Evolutionary conservation across 1,139 yeast genomes (phyloP).

Genomic region (Pichia sp.): DNA sequence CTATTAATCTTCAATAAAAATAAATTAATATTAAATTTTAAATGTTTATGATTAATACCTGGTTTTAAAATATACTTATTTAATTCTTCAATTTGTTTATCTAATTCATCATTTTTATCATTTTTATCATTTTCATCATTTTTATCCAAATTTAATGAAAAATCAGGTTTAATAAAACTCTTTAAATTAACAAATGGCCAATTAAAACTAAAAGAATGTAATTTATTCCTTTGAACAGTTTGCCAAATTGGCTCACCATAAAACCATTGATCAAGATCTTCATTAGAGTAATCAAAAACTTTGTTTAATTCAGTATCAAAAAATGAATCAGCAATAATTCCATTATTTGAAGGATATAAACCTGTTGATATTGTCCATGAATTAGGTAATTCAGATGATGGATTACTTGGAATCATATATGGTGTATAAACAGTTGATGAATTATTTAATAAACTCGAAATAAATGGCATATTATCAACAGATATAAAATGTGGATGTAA

Average conservation of each 20-base stretch:
- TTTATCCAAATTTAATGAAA: slow-evolving; percentile 21
- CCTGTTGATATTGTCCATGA: slow-evolving; percentile 93
- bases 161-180: slow-evolving; percentile 34
- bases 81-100: slow-evolving; percentile 50
- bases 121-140: slow-evolving; percentile 41
- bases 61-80: slow-evolving; percentile 63
- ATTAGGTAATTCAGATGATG: slow-evolving; percentile 85
- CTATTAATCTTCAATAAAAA: slow-evolving; percentile 78
- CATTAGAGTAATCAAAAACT: slow-evolving; percentile 48
- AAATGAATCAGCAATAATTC: slow-evolving; percentile 80
- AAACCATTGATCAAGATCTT: slow-evolving; percentile 65
- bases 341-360: slow-evolving; percentile 74
- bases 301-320: slow-evolving; percentile 52
- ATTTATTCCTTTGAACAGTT: slow-evolving; percentile 62
- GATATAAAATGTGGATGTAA: slow-evolving; percentile 89
- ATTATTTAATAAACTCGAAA: slow-evolving; percentile 50
- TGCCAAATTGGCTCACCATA: slow-evolving; percentile 90
- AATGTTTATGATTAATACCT: slow-evolving; percentile 5
- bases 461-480: slow-evolving; percentile 57
- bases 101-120: slow-evolving; percentile 57
- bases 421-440: slow-evolving; percentile 59
- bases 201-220: slow-evolving; percentile 81
- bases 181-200: slow-evolving; percentile 76
- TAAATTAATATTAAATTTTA: slow-evolving; percentile 45
- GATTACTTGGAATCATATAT: slow-evolving; percentile 80